Evolutionary conservation across 345 rosid species (phyloP).

Genomic region (Camelina sativa): DNA sequence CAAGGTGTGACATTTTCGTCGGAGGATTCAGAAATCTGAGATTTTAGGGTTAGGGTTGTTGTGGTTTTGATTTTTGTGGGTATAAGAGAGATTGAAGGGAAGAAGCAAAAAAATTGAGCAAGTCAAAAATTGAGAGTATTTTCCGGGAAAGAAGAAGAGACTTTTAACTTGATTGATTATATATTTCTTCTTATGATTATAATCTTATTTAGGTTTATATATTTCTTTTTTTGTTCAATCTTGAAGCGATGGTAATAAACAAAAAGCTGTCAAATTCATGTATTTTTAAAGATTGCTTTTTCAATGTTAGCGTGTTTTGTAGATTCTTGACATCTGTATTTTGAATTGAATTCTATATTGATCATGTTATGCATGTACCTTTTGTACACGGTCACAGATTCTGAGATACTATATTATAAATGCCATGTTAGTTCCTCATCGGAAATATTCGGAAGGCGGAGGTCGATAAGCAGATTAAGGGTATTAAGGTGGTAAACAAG

Average conservation of each 20-base stretch:
- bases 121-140: constrained; percentile 42
- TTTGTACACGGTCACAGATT: not conserved
- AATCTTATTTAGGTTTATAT: not conserved
- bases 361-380: constrained; percentile 36
- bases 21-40: constrained; percentile 9
- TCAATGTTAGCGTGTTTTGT: not conserved
- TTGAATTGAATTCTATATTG: constrained; percentile 13
- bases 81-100: not conserved
- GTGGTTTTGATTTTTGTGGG: not conserved
- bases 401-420: not conserved
- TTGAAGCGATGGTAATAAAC: constrained; percentile 28
- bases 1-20: constrained; percentile 63
- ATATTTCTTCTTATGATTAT: not conserved
- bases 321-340: constrained; percentile 32
- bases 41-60: constrained; percentile 23
- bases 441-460: too few species aligned
- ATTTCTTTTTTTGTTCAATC: not conserved
- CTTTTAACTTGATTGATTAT: not conserved
- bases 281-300: constrained; percentile 12
- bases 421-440: too few species aligned
- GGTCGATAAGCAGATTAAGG: too few species aligned
- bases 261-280: constrained; percentile 19
- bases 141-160: constrained; percentile 43
- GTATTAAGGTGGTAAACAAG: too few species aligned
- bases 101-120: constrained; percentile 13